A percentile compares a stretch with the other conserved stretches of the same genome.
Evolutionary conservation across 345 rosid species (phyloP).

Genomic region (Acer campestre): DNA sequence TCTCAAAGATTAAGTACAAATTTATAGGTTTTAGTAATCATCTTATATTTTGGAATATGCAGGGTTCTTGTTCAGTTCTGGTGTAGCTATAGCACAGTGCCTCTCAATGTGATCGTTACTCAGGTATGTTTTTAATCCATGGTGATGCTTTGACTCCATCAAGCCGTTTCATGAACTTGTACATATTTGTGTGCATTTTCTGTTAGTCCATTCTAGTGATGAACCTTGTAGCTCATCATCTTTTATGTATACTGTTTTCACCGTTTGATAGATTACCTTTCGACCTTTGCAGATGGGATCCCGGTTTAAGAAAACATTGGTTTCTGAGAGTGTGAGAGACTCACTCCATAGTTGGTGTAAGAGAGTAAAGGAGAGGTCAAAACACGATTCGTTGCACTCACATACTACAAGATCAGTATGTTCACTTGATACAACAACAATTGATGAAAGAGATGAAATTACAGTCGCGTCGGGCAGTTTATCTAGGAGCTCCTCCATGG

Average conservation of each 20-base stretch:
- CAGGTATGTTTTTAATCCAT: conserved; percentile 49
- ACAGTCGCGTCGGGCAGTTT: conserved; percentile 75
- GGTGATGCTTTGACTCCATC: not conserved
- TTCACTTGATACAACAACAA: conserved; percentile 60
- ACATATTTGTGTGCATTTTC: not conserved
- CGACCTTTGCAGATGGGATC: conserved; percentile 70
- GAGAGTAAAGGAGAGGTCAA: conserved; percentile 73
- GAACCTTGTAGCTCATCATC: too few species aligned
- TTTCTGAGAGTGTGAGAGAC: conserved; percentile 82
- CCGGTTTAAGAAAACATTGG: conserved; percentile 73
- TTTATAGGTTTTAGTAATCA: not conserved
- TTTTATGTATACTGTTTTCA: too few species aligned
- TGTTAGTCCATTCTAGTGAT: not conserved
- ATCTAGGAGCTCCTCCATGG: conserved; percentile 69
- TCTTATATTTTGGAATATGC: conserved; percentile 25
- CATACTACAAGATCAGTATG: conserved; percentile 73
- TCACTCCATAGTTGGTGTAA: conserved; percentile 97
- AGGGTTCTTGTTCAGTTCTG: conserved; percentile 91
- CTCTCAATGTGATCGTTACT: conserved; percentile 79
- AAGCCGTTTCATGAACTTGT: not conserved
- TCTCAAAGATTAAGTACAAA: not conserved
- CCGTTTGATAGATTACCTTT: not conserved
- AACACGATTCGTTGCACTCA: conserved; percentile 49
- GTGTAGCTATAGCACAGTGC: conserved; percentile 95
- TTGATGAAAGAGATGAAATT: conserved; percentile 78